These are phyloP conservation scores for Clonostachys rosea DNA, from an alignment of 2,329 filamentous ascomycete genomes.

Conservation along the genomic window DNA sequence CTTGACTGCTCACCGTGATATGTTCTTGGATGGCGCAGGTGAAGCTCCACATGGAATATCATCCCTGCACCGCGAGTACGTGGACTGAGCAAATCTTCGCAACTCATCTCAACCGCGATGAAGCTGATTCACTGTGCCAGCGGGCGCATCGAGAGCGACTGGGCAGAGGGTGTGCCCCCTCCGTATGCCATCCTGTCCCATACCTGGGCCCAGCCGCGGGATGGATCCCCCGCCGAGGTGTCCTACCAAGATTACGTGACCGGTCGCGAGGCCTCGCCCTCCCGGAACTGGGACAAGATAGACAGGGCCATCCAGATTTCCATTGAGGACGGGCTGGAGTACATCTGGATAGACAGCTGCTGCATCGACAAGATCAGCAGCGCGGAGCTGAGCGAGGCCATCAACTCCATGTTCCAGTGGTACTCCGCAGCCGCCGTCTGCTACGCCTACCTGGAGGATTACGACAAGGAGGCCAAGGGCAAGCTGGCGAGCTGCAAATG, in stretches of 20 bases:
- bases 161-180: background rate
- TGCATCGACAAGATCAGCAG: slow-evolving; percentile 16
- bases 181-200: slow-evolving; percentile 18
- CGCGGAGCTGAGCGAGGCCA: slow-evolving; percentile 14
- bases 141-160: background rate
- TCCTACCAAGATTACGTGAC: slow-evolving; percentile 9
- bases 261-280: background rate
- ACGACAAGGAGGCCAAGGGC: slow-evolving; percentile 1
- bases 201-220: slow-evolving; percentile 11
- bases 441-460: slow-evolving; percentile 15
- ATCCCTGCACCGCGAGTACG: too few relatives aligned
- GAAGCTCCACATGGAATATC: too few relatives aligned
- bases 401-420: slow-evolving; percentile 19
- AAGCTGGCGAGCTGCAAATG: slow-evolving; percentile 10
- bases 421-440: slow-evolving; percentile 14
- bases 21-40: too few relatives aligned
- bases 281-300: background rate
- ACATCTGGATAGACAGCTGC: slow-evolving; percentile 18
- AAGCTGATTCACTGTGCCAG: background rate
- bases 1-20: too few relatives aligned
- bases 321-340: slow-evolving; percentile 7
- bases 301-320: slow-evolving; percentile 9
- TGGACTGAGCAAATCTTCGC: too few relatives aligned
- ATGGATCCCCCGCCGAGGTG: slow-evolving; percentile 9
- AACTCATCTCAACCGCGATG: background rate